Evolutionary conservation across 805 yeast species (phyloP), one percentile per base, ranked within the genome.

Genomic region (Nakazawaea wyomingensis): DNA sequence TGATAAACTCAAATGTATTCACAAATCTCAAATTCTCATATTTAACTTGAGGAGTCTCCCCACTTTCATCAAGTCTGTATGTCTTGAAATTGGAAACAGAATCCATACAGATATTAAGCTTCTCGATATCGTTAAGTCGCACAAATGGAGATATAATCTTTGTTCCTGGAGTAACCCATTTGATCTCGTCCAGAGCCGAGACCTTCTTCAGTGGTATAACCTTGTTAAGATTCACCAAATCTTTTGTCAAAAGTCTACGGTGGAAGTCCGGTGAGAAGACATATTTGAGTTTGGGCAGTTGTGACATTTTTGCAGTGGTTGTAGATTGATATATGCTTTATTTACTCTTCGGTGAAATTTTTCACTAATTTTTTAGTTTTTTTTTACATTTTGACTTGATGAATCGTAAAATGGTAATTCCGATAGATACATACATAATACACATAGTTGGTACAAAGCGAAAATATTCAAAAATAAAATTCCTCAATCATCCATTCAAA

Each of bases 201-300:
- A 3, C 11, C n/a, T 9, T 16, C 17, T 37, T 19, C 17, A 30
- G 7, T 18, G 40, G 32, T 17, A 37, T 20, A 1, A 19, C 16
- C 3, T 13, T 17, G 9, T 31, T 17, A 8, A 42, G 14, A 31
- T 42, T 42, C 11, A 13, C 8, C n/a, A 42, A 11, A 20, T 42
- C 45, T 18, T 42, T 42, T 11, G 18, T 13, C 11, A 41, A 9
- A 18, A 41, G 18, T 30, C 44, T 34, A 31, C 33, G 19, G 26
- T 34, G 44, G 31, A 41, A 35, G 34, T 41, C 44, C 3, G 44
- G 44, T 6, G 39, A 26, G 11, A 41, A 10, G 3, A 41, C 17
- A 20, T 40, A 40, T 18, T 40, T 40, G 11, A 26, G 32, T 22
- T 24, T 39, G 10, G 35, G 33, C 30, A 31, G 32, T 14, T 21